Evolutionary conservation across 1,139 yeast species (phyloP).

Genomic region (Debaryomycetaceae sp.): DNA sequence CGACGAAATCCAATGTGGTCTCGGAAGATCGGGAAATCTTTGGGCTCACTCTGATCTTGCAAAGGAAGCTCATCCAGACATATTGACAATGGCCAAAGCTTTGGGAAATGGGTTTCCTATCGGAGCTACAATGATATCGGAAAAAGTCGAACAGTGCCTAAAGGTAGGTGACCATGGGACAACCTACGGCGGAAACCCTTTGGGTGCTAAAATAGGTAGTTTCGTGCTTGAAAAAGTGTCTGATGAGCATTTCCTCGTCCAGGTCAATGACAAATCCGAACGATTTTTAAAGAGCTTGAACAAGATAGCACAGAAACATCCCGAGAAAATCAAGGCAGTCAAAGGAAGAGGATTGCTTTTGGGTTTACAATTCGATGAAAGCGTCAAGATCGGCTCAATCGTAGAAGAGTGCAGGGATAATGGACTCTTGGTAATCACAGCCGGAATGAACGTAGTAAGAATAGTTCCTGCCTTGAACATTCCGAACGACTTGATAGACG

Average conservation of each 20-base stretch:
- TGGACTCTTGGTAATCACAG: conserved; percentile 82
- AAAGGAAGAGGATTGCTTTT: conserved; percentile 87
- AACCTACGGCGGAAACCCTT: conserved; percentile 95
- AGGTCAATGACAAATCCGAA: conserved; percentile 58
- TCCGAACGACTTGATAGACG: conserved; percentile 59
- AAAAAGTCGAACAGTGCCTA: conserved; percentile 66
- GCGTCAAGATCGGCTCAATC: conserved; percentile 61
- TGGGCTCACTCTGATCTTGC: conserved; percentile 89
- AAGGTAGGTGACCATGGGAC: conserved; percentile 97
- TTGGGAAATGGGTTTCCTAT: conserved; percentile 97
- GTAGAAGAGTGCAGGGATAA: conserved; percentile 68
- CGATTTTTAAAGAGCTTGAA: conserved; percentile 49
- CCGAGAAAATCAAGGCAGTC: conserved; percentile 57
- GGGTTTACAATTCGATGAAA: conserved; percentile 67
- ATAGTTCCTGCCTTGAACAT: conserved; percentile 91
- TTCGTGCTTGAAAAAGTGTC: conserved; percentile 71
- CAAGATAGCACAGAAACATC: conserved; percentile 51
- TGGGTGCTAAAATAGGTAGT: conserved; percentile 78
- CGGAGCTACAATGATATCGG: conserved; percentile 88
- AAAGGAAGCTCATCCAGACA: conserved; percentile 84
- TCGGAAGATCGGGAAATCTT: conserved; percentile 85
- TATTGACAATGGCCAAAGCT: conserved; percentile 91
- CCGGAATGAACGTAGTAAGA: conserved; percentile 87
- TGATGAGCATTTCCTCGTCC: conserved; percentile 52
- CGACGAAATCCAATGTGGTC: conserved; percentile 96